Percentiles rank a stretch among this genome's conserved stretches.
Evolutionary conservation across 768 basidiomycete genomes (phyloP).

Genomic region (Gautieria morchelliformis): DNA sequence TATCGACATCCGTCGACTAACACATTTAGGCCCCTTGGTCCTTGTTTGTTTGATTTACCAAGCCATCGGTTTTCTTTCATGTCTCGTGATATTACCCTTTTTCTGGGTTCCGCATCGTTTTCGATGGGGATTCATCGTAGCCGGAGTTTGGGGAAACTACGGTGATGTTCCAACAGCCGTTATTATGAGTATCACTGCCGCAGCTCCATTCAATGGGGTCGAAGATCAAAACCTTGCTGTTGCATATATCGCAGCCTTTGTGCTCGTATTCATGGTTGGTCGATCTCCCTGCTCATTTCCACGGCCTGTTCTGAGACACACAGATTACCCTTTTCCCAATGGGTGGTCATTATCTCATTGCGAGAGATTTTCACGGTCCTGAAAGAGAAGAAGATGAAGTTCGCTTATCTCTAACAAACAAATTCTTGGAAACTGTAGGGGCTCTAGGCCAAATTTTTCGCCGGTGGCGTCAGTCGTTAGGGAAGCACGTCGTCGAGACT

Average conservation of each 20-base stretch:
- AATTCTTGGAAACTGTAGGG: background rate
- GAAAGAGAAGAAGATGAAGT: constrained; percentile 52
- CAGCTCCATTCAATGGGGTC: constrained; percentile 51
- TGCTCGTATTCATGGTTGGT: constrained; percentile 49
- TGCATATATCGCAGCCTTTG: constrained; percentile 55
- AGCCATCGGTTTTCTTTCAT: constrained; percentile 40
- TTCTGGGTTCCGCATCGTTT: constrained; percentile 78
- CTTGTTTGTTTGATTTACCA: constrained; percentile 56
- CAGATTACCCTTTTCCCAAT: constrained; percentile 59
- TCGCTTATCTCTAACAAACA: constrained; percentile 27
- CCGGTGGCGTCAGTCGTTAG: constrained; percentile 16
- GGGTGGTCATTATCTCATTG: constrained; percentile 45
- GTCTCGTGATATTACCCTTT: constrained; percentile 45
- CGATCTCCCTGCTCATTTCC: background rate
- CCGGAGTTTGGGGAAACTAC: constrained; percentile 60
- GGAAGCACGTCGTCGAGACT: constrained; percentile 16
- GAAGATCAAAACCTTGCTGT: constrained; percentile 52
- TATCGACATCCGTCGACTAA: background rate
- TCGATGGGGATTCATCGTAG: constrained; percentile 57
- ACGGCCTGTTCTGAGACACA: background rate
- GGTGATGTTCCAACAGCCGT: constrained; percentile 66
- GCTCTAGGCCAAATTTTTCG: background rate
- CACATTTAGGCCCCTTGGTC: constrained; percentile 45
- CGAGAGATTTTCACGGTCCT: constrained; percentile 56
- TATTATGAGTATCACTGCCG: constrained; percentile 49